Base-by-base conservation (phyloP, 495 filamentous ascomycete species). In the Lineolata rhizophorae region DNA sequence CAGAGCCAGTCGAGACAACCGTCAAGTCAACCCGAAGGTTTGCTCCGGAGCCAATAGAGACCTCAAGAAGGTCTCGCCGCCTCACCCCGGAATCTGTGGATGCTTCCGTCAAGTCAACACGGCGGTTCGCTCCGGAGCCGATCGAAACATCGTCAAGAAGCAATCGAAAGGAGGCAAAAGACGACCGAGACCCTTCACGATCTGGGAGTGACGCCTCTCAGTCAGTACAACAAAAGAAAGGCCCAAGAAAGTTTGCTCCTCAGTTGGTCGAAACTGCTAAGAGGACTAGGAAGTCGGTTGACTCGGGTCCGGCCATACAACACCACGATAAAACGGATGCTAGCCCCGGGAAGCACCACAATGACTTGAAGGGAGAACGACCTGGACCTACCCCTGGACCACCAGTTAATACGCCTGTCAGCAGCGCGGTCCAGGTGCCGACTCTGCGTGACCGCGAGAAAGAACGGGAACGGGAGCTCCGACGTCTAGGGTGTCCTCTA, bases 221-320 rank as follows among this genome's bases (percentile, higher is more conserved):
- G n/a, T n/a, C n/a, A n/a, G n/a, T n/a, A n/a, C n/a, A n/a, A n/a
- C n/a, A n/a, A n/a, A n/a, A n/a, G n/a, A n/a, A n/a, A n/a, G n/a
- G n/a, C n/a, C n/a, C 34, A 29, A 47, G 62, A 30, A 61, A 53
- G 38, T 73, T 72, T 37, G 51, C 56, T 15, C 70, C 67, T 1
- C 57, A 70, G 32, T 47, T 72, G 18, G 62, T 72, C 29, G 67
- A 67, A 44, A 71, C 64, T 3, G 59, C 55, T 2, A 52, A 49
- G 33, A 57, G 59, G 22, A 62, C 58, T n/a, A 52, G 58, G 39
- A 47, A 57, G 43, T 45, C 49, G 32, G 46, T 47, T 30, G 40
- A 52, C 32, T 16, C 40, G 11, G 31, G 24, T 15, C 36, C 38
- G 19, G 39, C 39, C 22, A 27, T 53, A 17, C 36, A 44, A 4